phyloP scores from a whole-genome alignment of 129 eudicot genomes.

The Pulicaria dysenterica region DNA sequence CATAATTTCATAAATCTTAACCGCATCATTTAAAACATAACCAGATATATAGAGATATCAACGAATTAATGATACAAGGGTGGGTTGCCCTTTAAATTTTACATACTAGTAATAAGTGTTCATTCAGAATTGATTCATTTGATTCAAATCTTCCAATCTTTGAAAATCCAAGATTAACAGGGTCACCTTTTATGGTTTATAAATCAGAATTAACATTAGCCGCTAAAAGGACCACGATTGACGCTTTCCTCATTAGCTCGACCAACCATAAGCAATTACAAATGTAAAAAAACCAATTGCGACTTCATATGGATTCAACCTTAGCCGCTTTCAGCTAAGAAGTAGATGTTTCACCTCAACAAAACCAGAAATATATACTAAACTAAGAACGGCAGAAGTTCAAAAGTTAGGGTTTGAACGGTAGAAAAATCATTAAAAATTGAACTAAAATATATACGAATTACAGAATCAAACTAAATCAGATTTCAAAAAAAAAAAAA shows the following conservation, averaged over 20 bases:
- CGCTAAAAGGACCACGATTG: conserved; percentile 10
- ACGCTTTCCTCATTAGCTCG: neutral
- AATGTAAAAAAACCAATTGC: conserved; percentile 4
- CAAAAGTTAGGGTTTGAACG: conserved; percentile 27
- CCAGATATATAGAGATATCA: neutral
- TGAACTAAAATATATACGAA: neutral
- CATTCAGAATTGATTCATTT: conserved; percentile 4
- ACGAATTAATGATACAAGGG: neutral
- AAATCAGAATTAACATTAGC: conserved; percentile 12
- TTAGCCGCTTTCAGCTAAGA: neutral
- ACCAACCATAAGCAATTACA: conserved; percentile 3
- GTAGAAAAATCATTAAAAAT: neutral
- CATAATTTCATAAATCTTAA: conserved; percentile 5
- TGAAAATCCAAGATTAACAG: conserved; percentile 4
- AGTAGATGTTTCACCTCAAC: conserved; percentile 4
- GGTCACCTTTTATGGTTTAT: neutral
- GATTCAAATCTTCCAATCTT: neutral
- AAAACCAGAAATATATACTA: neutral
- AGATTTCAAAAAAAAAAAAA: neutral
- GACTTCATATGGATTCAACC: conserved; percentile 14
- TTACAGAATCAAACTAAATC: conserved; percentile 1
- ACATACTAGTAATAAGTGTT: conserved; percentile 4
- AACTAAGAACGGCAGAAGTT: conserved; percentile 10
- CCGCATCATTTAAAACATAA: neutral
- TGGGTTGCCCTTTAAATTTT: neutral